Evolutionary conservation across 306 rosid species (phyloP), one percentile per base, ranked within the genome.

Genomic region (Vigna trinervia): DNA sequence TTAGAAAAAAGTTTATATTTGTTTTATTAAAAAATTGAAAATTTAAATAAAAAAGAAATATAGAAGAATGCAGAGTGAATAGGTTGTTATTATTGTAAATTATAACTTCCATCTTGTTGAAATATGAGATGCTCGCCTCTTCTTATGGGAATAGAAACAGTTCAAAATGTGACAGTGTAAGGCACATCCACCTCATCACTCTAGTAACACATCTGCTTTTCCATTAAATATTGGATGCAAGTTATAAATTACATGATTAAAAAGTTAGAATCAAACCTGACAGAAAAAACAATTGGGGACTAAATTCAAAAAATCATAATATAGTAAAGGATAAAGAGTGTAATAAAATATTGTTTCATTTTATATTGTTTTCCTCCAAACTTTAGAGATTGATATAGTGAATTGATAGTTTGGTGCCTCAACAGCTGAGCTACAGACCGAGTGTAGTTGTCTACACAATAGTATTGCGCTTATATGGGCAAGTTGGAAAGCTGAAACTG

Each of bases 401-500:
- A 84, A 84, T 80, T 89, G 87, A 82, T 86, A 86, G 87, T 83
- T 34, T 84, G 89, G 80, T 86, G 85, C 81, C 85, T 87, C 74
- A 69, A 90, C 98, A 95, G 98, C 78, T 95, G 65, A 84, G 93
- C 85, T 95, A 89, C 75, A 92, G 82, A 43, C 95, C 98, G 0
- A 92, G 93, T 85, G 97, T 90, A 50, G 87, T 95, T 75, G 92
- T 81, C 84, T 95, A 95, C 86, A 95, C 98, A 0, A 81, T 95
- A 56, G 85, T 92, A 17, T 74, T 95, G 87, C 94, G 97, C 32
- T 19, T 59, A 5, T 95, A 92, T 81, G 98, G 98, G 26, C 98
- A 92, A 82, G 89, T 87, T 85, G 98, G 98, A 75, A 92, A 88
- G 83, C 87, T 95, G 69, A 88, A 88, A 82, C 67, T 92, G 71